Evolutionary conservation across 2,329 filamentous ascomycete genomes (phyloP).

Genomic region (Penicillium sp.): DNA sequence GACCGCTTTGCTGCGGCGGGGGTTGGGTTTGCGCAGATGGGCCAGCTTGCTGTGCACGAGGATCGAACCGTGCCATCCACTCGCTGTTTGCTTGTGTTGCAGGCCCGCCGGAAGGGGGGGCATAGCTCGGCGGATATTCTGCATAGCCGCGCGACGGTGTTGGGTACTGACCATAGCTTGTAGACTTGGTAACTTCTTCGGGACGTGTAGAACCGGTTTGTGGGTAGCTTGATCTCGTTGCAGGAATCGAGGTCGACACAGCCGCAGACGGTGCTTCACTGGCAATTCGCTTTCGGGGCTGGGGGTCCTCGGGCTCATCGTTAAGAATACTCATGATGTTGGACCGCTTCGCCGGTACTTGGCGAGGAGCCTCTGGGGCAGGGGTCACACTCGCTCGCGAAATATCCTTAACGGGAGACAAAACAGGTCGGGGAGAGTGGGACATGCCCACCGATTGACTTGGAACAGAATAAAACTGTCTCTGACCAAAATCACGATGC

Average conservation of each 20-base stretch:
- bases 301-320: constrained; percentile 52
- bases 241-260: constrained; percentile 21
- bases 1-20: constrained; percentile 28
- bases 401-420: constrained; percentile 43
- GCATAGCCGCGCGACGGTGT: constrained; percentile 36
- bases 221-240: constrained; percentile 35
- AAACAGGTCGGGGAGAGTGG: constrained; percentile 32
- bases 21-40: constrained; percentile 28
- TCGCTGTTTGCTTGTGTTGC: constrained; percentile 39
- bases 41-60: constrained; percentile 37
- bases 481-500: constrained; percentile 41
- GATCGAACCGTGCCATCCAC: constrained; percentile 50
- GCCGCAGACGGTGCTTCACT: constrained; percentile 37
- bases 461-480: constrained; percentile 37
- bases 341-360: constrained; percentile 52
- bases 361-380: constrained; percentile 41
- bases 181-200: constrained; percentile 31
- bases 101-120: constrained; percentile 29
- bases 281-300: constrained; percentile 51
- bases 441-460: constrained; percentile 31
- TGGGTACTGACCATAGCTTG: constrained; percentile 35
- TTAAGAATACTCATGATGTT: constrained; percentile 56
- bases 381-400: constrained; percentile 39
- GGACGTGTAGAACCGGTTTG: constrained; percentile 27
- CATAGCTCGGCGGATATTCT: constrained; percentile 38